phyloP scores from a whole-genome alignment of 306 rosid species.

The barrel medic (Medicago truncatula) region MtrunA17r5.0-ANR NC_053045.1:27016501-27017000 shows the following conservation, averaged over 20 bases:
- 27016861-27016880: background rate
- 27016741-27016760: slow-evolving; percentile 94
- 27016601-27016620: background rate
- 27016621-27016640: slow-evolving; percentile 53
- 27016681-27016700: slow-evolving; percentile 82
- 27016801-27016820: background rate
- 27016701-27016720: slow-evolving; percentile 58
- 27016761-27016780: slow-evolving; percentile 88
- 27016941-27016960: background rate
- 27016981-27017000: slow-evolving; percentile 22
- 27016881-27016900: too few species aligned
- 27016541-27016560: too few species aligned
- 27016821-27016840: background rate
- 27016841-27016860: background rate
- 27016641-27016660: slow-evolving; percentile 45
- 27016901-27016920: background rate
- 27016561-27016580: background rate
- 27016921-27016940: background rate
- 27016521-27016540: too few species aligned
- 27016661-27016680: slow-evolving; percentile 54
- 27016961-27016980: background rate
- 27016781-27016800: background rate
- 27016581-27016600: background rate
- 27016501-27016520: too few species aligned
- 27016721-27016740: slow-evolving; percentile 91